Evolutionary conservation across 140 eudicot species (phyloP), one percentile per base, ranked within the genome.

Genomic region (Ambrosia hybrid): DNA sequence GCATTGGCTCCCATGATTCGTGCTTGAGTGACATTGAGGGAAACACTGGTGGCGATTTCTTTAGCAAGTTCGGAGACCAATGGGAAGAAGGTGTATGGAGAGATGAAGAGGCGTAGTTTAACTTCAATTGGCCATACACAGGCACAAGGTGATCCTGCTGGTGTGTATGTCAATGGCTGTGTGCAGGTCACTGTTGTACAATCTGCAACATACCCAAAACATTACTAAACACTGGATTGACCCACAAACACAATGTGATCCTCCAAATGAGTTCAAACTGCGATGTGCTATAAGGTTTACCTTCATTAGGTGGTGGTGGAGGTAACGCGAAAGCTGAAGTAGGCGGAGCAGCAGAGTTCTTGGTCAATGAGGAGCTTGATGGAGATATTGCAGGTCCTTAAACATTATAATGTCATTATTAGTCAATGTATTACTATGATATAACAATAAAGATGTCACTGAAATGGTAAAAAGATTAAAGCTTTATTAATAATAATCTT

Each of bases 91-190:
- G 95, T 80, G 73, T 88, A 88, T 14, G 89, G 85, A 30, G 91
- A 76, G 8, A 88, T 79, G 70, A 73, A 43, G 51, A 95, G 87
- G 43, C 82, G 82, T 12, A 95, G 71, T 52, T 76, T 70, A 39
- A 95, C 92, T 84, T 90, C 83, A 12, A 95, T 81, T 1, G 99
- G 97, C 97, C 89, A 86, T 51, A 95, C 99, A 77, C 99, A 95
- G 55, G 89, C 92, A 80, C 99, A 95, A 30, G 95, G 85, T 55
- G 84, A 73, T 68, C 97, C 95, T 6, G 88, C 84, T 26, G 95
- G 94, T n/a, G 96, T 80, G 74, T 88, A 87, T 3, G 99, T 95
- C 60, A 84, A 82, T 76, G 99, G 99, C 57, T 79, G 85, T 33
- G 92, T 79, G 89, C 99, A 95, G 4, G 87, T 83, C 38, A 95